Evolutionary conservation across 257 asterid species (phyloP), one percentile per base, ranked within the genome.

Genomic region (Phtheirospermum japonicum): DNA sequence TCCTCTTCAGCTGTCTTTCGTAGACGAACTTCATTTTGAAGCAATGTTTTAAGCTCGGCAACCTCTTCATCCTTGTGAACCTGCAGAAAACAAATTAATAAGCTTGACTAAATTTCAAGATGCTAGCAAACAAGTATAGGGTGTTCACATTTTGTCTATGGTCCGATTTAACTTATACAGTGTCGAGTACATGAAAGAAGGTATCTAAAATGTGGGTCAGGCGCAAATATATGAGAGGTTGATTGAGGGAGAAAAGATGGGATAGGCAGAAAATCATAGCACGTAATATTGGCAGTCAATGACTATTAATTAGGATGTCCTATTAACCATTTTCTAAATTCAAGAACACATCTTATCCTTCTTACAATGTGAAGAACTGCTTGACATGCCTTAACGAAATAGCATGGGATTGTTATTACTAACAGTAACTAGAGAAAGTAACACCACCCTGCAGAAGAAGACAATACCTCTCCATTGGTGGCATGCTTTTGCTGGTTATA

Each of bases 1-100:
- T 93, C 96, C 40, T 81, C 95, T 79, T 93, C 97, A 66, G 97
- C 97, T 23, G 90, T 83, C 85, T 82, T 87, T 51, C 92, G 77
- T 55, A 64, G 78, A 63, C 69, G 71, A 70, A 73, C 69, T 87
- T 89, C 99, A 66, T 85, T 82, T 74, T 83, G 87, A 73, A 90
- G 95, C 79, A 79, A 52, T 69, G 34, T 76, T 79, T 88, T 85
- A 40, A 89, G 79, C 77, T 85, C 92, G 14, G 73, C 58, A 31
- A 78, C 81, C 72, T 87, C 97, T 28, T 84, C 81, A 57, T 72
- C 82, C 63, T 52, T 52, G 58, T 71, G 76, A 46, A 64, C 69
- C 96, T 85, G 77, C 77, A 32, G 64, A 55, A 61, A 64, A 67
- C 61, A 71, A 75, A 60, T 42, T 40, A 69, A 73, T 64, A 50